phyloP scores from a whole-genome alignment of 129 eudicot species.

The Scalesia atractyloides region DNA sequence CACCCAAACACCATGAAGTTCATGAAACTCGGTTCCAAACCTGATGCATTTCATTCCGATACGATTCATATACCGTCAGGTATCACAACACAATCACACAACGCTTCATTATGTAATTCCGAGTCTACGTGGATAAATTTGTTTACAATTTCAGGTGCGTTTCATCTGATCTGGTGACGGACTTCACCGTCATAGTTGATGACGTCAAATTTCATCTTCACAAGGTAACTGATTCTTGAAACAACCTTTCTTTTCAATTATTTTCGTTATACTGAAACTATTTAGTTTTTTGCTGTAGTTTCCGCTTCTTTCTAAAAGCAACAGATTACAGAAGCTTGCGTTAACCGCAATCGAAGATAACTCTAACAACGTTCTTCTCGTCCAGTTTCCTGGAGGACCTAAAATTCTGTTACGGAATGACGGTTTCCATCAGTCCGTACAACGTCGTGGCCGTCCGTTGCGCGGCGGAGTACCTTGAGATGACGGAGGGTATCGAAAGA shows the following conservation, averaged over 20 bases:
- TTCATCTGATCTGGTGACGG: conserved; percentile 73
- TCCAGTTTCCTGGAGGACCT: conserved; percentile 80
- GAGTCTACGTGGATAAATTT: neutral
- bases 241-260: no score
- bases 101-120: neutral
- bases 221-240: conserved; percentile 52
- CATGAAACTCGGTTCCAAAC: conserved; percentile 93
- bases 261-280: conserved; percentile 1
- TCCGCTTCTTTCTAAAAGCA: conserved; percentile 90
- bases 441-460: conserved; percentile 88
- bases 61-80: conserved; percentile 64
- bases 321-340: conserved; percentile 68
- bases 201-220: conserved; percentile 73
- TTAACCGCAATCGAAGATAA: conserved; percentile 48
- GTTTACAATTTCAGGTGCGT: conserved; percentile 56
- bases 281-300: conserved; percentile 46
- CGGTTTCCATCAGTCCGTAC: conserved; percentile 74
- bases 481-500: conserved; percentile 74
- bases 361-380: conserved; percentile 50
- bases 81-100: conserved; percentile 1
- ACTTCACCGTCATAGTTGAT: conserved; percentile 59
- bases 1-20: conserved; percentile 60
- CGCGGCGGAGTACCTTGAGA: conserved; percentile 91
- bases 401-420: conserved; percentile 82
- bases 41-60: conserved; percentile 68